Conservation (phyloP, 805 yeast genomes). For the Candida vartiovaarae region DNA sequence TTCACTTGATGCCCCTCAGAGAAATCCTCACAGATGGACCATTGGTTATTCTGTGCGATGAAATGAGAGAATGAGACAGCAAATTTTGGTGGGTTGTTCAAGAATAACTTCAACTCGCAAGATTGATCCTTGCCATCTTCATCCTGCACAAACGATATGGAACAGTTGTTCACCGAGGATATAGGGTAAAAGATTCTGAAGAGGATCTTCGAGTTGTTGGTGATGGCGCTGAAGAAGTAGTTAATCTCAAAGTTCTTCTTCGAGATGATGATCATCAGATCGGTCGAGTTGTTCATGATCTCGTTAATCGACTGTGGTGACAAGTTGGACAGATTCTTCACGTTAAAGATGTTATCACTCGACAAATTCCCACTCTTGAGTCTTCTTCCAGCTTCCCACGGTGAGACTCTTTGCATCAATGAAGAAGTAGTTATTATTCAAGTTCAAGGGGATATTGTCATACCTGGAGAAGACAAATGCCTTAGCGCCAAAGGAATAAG, state of each 20-base stretch:
- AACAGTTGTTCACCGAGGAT: slow-evolving; percentile 49
- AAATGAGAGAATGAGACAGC: slow-evolving; percentile 67
- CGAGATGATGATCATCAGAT: slow-evolving; percentile 61
- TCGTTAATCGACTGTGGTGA: slow-evolving; percentile 61
- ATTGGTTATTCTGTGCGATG: slow-evolving; percentile 47
- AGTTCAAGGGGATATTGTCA: slow-evolving; percentile 41
- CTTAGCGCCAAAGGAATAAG: slow-evolving; percentile 5
- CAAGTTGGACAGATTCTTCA: slow-evolving; percentile 47
- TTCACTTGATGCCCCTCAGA: slow-evolving; percentile 79
- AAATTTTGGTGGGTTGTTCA: slow-evolving; percentile 63
- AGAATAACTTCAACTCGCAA: slow-evolving; percentile 42
- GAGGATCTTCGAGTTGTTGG: slow-evolving; percentile 53
- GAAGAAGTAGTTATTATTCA: slow-evolving; percentile 62
- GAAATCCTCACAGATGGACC: slow-evolving; percentile 81
- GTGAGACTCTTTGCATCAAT: slow-evolving; percentile 62
- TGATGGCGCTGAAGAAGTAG: slow-evolving; percentile 70
- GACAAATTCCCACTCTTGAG: slow-evolving; percentile 53
- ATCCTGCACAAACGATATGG: slow-evolving; percentile 32
- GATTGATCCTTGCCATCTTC: slow-evolving; percentile 22
- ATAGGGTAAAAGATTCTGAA: slow-evolving; percentile 71
- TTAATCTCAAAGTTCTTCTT: slow-evolving; percentile 67
- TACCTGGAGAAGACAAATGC: slow-evolving; percentile 22
- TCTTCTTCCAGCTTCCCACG: slow-evolving; percentile 77
- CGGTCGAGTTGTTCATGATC: slow-evolving; percentile 59
- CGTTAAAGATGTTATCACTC: slow-evolving; percentile 28